These are phyloP conservation scores for Centaurea solstitialis DNA, from an alignment of 129 eudicot genomes.

Conservation along the genomic window DNA sequence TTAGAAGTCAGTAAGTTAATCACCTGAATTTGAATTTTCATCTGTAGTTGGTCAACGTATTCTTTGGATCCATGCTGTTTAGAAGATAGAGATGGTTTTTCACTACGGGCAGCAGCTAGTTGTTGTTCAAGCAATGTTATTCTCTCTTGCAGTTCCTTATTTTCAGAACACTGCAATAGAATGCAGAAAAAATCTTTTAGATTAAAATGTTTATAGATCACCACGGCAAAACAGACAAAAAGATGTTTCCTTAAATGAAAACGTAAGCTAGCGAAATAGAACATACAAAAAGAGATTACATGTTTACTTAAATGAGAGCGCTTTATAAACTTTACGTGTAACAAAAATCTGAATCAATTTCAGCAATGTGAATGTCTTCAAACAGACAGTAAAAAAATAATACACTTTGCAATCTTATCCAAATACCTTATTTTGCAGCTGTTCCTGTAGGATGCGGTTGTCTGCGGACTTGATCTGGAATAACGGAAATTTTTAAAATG, in stretches of 20 bases:
- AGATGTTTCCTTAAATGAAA: neutral
- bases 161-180: conserved; percentile 67
- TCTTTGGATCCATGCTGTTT: conserved; percentile 54
- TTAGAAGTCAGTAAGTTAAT: conserved; percentile 17
- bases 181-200: neutral
- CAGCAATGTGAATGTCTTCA: neutral
- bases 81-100: conserved; percentile 34
- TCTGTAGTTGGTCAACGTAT: conserved; percentile 61
- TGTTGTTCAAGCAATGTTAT: conserved; percentile 70
- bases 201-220: no score
- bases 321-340: neutral
- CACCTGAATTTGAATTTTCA: conserved; percentile 79
- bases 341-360: neutral
- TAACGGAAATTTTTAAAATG: neutral
- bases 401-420: conserved; percentile 6
- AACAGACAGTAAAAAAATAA: conserved; percentile 4
- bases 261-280: neutral
- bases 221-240: neutral
- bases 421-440: conserved; percentile 86
- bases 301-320: neutral
- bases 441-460: conserved; percentile 91
- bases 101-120: conserved; percentile 52
- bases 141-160: conserved; percentile 76
- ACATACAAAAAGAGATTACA: neutral
- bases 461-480: conserved; percentile 89